phyloP scores from a whole-genome alignment of 345 rosid genomes.

The Aquilaria malaccensis region DNA sequence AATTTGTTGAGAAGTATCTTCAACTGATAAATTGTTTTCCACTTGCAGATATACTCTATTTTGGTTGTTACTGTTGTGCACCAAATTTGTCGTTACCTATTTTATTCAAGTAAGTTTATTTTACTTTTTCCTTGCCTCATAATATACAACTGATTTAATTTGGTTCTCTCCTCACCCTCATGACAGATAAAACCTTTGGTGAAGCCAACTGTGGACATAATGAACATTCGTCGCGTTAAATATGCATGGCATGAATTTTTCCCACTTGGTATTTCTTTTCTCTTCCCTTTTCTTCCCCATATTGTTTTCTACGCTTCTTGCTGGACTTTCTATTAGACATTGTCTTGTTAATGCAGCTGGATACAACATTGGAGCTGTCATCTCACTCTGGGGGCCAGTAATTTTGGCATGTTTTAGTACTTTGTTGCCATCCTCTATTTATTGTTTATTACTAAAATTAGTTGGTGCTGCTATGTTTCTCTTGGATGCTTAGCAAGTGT shows the following conservation, averaged over 20 bases:
- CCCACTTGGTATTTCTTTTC: constrained; percentile 50
- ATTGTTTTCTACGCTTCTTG: constrained; percentile 2
- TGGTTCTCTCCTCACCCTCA: constrained; percentile 8
- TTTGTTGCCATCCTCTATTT: neutral
- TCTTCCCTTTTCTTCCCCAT: constrained; percentile 7
- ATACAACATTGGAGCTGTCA: constrained; percentile 66
- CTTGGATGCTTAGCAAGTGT: constrained; percentile 1
- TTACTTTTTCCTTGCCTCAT: constrained; percentile 5
- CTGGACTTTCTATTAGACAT: constrained; percentile 6
- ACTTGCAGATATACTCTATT: constrained; percentile 79
- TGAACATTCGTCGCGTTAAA: constrained; percentile 53
- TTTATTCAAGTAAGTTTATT: constrained; percentile 60
- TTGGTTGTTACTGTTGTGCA: constrained; percentile 71
- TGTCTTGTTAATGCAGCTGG: constrained; percentile 42
- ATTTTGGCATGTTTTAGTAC: constrained; percentile 42
- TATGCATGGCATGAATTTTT: constrained; percentile 92
- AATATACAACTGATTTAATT: neutral
- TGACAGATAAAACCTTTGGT: constrained; percentile 74
- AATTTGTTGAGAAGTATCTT: constrained; percentile 8
- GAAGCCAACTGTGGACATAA: constrained; percentile 84
- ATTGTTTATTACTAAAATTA: constrained; percentile 4
- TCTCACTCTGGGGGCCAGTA: constrained; percentile 79
- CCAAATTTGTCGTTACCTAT: constrained; percentile 70
- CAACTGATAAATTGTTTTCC: constrained; percentile 6
- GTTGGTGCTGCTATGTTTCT: constrained; percentile 2